Base-by-base conservation (phyloP, 2,329 filamentous ascomycete genomes). In the Ophiostoma ulmi region DNA sequence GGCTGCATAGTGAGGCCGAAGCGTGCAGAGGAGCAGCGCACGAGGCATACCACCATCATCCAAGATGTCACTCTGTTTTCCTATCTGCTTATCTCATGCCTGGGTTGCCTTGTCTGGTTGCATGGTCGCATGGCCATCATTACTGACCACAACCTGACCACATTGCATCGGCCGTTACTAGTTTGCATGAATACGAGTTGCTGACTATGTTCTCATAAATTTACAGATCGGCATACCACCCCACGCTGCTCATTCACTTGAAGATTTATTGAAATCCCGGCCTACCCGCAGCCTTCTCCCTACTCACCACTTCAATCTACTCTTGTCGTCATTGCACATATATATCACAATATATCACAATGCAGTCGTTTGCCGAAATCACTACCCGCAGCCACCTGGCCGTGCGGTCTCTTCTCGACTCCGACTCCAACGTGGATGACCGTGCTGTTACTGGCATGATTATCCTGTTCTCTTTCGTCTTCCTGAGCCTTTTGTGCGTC, bases 381-480 rank as follows among this genome's bases (percentile, higher is more conserved):
- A 71, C 81, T 69, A 76, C 80, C 75, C 80, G 82, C 73, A 78
- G 79, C 78, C 75, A 77, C 71, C 76, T 90, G 74, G 81, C 85
- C 75, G 79, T 81, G 77, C 86, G 88, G 75, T 81, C 80, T 22
- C 7, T 39, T 1, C n/a, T 39, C 36, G 63, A 39, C 36, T 13
- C 36, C 72, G 76, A 81, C 72, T 78, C 78, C 72, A 39, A 41
- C 35, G 82, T 91, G 75, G 87, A 83, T 64, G 65, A 70, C n/a
- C 41, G 52, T 73, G 88, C 91, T 82, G 84, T 94, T 79, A 89
- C 92, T 77, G 87, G 97, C 63, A 83, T 97, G 78, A 91, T 97
- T 76, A 86, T 88, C 72, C 86, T 98, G 70, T 84, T 98, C 75
- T 89, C 90, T 73, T 84, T 99, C 65, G 83, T 94, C 75, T 87